Conservation (phyloP, 306 rosid species). For the Ammopiptanthus mongolicus region DNA sequence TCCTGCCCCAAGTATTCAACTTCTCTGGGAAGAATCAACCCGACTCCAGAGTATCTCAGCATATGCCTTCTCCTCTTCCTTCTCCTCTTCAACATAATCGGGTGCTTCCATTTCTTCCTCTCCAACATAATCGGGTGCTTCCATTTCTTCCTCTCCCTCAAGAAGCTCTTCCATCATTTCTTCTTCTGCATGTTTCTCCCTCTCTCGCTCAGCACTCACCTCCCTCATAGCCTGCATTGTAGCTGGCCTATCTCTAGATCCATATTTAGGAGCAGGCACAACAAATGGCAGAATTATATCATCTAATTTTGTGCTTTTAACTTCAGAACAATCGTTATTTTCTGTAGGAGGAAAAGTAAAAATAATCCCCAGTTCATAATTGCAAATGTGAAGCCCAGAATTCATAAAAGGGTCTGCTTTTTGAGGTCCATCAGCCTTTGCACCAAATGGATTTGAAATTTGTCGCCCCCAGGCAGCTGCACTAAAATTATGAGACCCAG, state of each 20-base stretch:
- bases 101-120: constrained; percentile 45
- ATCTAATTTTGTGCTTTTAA: constrained; percentile 35
- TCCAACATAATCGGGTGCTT: constrained; percentile 34
- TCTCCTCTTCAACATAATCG: constrained; percentile 47
- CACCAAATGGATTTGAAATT: constrained; percentile 39
- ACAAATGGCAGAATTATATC: constrained; percentile 67
- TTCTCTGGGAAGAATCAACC: constrained; percentile 49
- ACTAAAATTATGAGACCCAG: constrained; percentile 85
- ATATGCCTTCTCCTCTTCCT: constrained; percentile 76
- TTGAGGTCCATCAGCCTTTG: constrained; percentile 27
- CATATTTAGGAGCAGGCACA: constrained; percentile 79
- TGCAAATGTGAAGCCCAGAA: constrained; percentile 67
- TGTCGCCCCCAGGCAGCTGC: constrained; percentile 88
- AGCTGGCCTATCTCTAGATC: constrained; percentile 66
- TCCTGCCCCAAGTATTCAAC: constrained; percentile 20
- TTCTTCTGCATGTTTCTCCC: constrained; percentile 34
- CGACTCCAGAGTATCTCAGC: constrained; percentile 71
- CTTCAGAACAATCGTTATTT: constrained; percentile 13
- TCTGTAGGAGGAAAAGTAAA: constrained; percentile 63
- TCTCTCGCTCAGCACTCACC: constrained; percentile 41
- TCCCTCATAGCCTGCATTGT: constrained; percentile 72
- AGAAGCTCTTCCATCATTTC: constrained; percentile 55
- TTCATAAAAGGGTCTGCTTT: constrained; percentile 28
- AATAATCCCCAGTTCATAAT: constrained; percentile 78
- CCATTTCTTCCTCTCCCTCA: constrained; percentile 56